Conservation (phyloP, 2,329 filamentous ascomycete species). For the Aureobasidium uvarum region DNA sequence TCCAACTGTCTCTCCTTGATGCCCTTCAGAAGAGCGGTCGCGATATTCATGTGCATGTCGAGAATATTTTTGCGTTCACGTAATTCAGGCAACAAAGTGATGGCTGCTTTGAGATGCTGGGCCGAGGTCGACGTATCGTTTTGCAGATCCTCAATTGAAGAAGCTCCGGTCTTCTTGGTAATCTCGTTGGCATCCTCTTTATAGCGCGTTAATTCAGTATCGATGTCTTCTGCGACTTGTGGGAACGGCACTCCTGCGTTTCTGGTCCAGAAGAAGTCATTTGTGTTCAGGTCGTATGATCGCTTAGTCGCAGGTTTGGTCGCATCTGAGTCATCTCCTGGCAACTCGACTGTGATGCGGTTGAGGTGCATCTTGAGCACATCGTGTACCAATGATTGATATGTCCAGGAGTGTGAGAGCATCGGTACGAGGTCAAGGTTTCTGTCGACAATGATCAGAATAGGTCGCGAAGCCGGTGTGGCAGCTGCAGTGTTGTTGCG, state of each 20-base stretch:
- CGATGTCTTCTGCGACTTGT: slow-evolving; percentile 94
- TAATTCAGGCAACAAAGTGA: slow-evolving; percentile 87
- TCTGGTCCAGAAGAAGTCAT: slow-evolving; percentile 95
- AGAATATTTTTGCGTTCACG: slow-evolving; percentile 88
- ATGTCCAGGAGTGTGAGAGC: slow-evolving; percentile 95
- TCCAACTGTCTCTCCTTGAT: slow-evolving; percentile 96
- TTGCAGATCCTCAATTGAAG: slow-evolving; percentile 87
- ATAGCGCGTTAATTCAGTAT: slow-evolving; percentile 88
- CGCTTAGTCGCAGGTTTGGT: slow-evolving; percentile 74
- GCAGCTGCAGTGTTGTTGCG: slow-evolving; percentile 59
- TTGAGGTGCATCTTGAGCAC: slow-evolving; percentile 81
- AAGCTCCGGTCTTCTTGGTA: slow-evolving; percentile 91
- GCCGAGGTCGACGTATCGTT: slow-evolving; percentile 86
- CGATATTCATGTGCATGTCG: slow-evolving; percentile 99
- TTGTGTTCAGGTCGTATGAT: slow-evolving; percentile 82
- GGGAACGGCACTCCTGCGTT: slow-evolving; percentile 91
- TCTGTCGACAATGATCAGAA: slow-evolving; percentile 89
- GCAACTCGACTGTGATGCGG: slow-evolving; percentile 86
- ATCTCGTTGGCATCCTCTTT: slow-evolving; percentile 94
- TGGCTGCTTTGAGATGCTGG: slow-evolving; percentile 92
- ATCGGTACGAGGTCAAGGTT: slow-evolving; percentile 96
- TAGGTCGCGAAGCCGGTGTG: slow-evolving; percentile 73
- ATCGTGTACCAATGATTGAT: slow-evolving; percentile 81
- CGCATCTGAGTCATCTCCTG: slow-evolving; percentile 72
- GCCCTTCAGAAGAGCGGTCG: slow-evolving; percentile 73